Base-by-base conservation (phyloP, 352 stramenopile genomes). In the Pythium biforme region DNA sequence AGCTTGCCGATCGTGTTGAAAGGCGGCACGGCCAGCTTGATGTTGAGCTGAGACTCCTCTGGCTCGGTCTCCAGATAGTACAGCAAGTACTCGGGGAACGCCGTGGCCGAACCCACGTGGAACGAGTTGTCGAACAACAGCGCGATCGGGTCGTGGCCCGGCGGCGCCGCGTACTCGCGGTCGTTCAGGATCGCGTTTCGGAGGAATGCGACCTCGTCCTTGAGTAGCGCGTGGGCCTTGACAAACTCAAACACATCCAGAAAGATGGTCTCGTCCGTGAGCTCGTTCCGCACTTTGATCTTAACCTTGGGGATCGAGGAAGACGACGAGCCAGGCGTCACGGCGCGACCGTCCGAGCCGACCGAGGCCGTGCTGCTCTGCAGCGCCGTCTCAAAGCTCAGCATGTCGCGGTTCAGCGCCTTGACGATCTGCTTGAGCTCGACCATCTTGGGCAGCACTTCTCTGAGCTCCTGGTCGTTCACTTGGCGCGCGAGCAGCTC, bases 1-100 rank as follows among this genome's bases (percentile, higher is more conserved):
- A 97, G 78, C 60, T 97, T 95, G 19, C 92, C 91, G 50, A 98
- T 95, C n/a, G 88, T 96, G 46, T 97, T 95, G 68, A 97, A 97
- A 12, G 92, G 92, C 14, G 89, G 87, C 17, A 96, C 88, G 1
- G 86, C 88, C 27, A 97, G 86, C 67, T 97, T 97, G 58, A 97
- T 81, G 23, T 89, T 94, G 40, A 96, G 77, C 50, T 95, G 84
- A 19, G 81, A 82, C 34, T 97, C 90, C 26, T 97, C 91, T 6
- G 81, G 77, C 49, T 97, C 92, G 10, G 92, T 98, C 59, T 96
- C 87, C 31, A 98, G 79, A 48, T 93, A 93, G 72, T 98, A 97
- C 12, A 97, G 66, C 41, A 97, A 73, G 39, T 97, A 96, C 59
- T 98, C 89, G 8, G 90, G 88, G 58, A 98, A 98, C n/a, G 89